Base-by-base conservation (phyloP, 176 grass and related monocot species). In the Carex littledalei region DNA sequence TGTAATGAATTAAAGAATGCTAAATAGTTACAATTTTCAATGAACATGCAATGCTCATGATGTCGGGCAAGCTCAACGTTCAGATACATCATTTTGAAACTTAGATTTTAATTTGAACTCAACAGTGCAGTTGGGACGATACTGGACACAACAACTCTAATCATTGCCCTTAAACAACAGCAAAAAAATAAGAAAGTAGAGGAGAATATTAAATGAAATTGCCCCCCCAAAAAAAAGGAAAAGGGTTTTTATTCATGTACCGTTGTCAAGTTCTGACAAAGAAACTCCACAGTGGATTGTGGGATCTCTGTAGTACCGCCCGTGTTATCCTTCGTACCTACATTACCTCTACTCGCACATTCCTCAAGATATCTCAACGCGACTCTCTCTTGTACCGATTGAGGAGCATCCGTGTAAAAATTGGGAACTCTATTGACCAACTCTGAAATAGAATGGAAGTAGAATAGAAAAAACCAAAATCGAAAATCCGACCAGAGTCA, bases 341-440 rank as follows among this genome's bases (percentile, higher is more conserved):
- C 17, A 21, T 29, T 10, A 55, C 34, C 75, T 21, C 56, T 81
- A 29, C 61, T 52, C 29, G 69, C 55, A 20, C 57, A 81, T 78
- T 89, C 64, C 67, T 89, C 84, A 21, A 89, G 52, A 57, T 83
- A 86, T 63, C 84, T 75, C 67, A 89, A 60, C 32, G 88, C 84
- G 2, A 89, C 77, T 81, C 67, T 64, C 79, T 89, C 88, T 14
- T 11, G 55, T 7, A 89, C 78, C 2, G 67, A 13, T 67, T 55
- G 45, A 4, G 84, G 88, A 9, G 84, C 88, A 29, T 73, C 43
- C 50, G 41, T 32, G 29, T 18, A 78, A 67, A 89, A 86, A 67
- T 89, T 59, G 17, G 88, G 84, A 26, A 24, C 54, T 37, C 17
- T 86, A 2, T 8, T 39, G 41, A 89, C 32, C 31, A 86, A 56